Base-by-base conservation (phyloP, 2,329 filamentous ascomycete genomes). In the Colletotrichum euphorbiae region DNA sequence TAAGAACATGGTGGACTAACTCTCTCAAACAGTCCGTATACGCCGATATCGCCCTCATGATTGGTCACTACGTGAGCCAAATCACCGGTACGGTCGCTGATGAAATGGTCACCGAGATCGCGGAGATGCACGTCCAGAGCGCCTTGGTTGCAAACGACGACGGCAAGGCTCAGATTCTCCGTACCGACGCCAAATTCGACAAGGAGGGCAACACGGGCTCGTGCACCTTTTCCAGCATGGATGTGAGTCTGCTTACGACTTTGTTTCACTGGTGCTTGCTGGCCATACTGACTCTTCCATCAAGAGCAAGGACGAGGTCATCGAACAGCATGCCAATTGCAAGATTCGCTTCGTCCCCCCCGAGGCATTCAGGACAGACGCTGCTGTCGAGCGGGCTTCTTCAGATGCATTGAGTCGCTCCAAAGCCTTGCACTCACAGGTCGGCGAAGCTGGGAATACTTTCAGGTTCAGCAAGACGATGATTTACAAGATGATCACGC, bases 391-490 rank as follows among this genome's bases (percentile, higher is more conserved):
- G 21, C 12, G 21, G 3, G 46, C 46, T 28, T 50, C 13, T 0
- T 2, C 46, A 50, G 46, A 50, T 50, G 46, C 46, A 28, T n/a
- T 50, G 46, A 21, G 21, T 2, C 46, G 46, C 21, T 50, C 46
- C 0, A 50, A 50, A 13, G 46, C 21, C 1, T 21, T 50, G 13
- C 46, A 50, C n/a, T 12, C 46, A 28, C 46, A 50, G 7, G 21
- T 28, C 9, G 46, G 46, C 1, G 46, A 50, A 6, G 13, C 21
- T 24, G 91, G 91, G 19, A 85, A 86, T 62, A 90, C 90, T 21
- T 91, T 91, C 77, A 91, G 91, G 77, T 86, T 94, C 70, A 87
- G 91, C 61, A 89, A 90, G 31, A 90, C 90, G 31, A 88, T 93
- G 80, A 90, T 91, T 13, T 96, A 96, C 85, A 94, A 94, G 80